Evolutionary conservation across 257 asterid genomes (phyloP).

Genomic region (Anisodus tanguticus): DNA sequence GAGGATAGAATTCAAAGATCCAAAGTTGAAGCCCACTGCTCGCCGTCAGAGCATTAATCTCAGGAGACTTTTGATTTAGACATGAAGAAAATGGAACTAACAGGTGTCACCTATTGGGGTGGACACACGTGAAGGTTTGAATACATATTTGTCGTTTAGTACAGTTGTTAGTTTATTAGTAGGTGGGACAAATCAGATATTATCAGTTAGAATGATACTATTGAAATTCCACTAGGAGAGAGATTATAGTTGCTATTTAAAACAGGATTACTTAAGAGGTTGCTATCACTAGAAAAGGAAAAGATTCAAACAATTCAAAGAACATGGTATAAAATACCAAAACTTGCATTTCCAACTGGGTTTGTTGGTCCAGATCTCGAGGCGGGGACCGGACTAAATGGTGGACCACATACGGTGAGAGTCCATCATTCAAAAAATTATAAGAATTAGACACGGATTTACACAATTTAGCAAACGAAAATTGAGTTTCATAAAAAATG

Average conservation of each 20-base stretch:
- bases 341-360: slow-evolving; percentile 1
- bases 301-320: slow-evolving; percentile 53
- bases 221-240: background rate
- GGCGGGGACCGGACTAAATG: too few relatives aligned
- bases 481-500: too few relatives aligned
- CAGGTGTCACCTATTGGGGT: background rate
- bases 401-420: too few relatives aligned
- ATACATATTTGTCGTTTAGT: slow-evolving; percentile 9
- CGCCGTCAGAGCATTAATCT: slow-evolving; percentile 8
- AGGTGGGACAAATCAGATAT: slow-evolving; percentile 28
- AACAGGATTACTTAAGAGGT: slow-evolving; percentile 42
- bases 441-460: too few relatives aligned
- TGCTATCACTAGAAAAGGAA: slow-evolving; percentile 47
- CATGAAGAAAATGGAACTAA: background rate
- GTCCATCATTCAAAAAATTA: too few relatives aligned
- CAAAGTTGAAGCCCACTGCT: background rate
- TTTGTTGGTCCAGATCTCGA: too few relatives aligned
- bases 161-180: slow-evolving; percentile 11
- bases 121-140: slow-evolving; percentile 27
- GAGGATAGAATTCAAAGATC: background rate
- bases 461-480: too few relatives aligned
- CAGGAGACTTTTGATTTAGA: slow-evolving; percentile 10
- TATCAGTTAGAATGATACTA: slow-evolving; percentile 8
- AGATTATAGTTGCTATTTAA: slow-evolving; percentile 30
- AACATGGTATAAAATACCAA: slow-evolving; percentile 44